phyloP scores from a whole-genome alignment of 1,284 basidiomycete species.

The Malassezia equina region DNA sequence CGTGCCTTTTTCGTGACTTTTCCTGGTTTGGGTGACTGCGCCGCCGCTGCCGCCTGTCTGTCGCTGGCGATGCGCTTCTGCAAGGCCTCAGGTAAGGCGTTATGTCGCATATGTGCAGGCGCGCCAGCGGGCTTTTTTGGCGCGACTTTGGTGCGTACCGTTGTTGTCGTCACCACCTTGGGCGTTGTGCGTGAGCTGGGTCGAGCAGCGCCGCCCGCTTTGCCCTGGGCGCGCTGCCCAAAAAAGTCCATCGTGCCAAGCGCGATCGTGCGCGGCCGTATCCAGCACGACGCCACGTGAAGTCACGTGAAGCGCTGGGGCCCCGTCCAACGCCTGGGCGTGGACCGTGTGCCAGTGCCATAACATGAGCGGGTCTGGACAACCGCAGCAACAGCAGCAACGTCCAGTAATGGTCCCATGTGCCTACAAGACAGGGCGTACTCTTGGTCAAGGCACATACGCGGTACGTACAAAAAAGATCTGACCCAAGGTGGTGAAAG shows the following conservation, averaged over 20 bases:
- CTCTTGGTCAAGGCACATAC: conserved; percentile 71
- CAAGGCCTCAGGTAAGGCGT: conserved; percentile 11
- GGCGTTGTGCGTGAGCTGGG: background rate
- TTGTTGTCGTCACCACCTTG: conserved; percentile 1
- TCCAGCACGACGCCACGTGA: background rate
- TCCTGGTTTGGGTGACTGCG: background rate
- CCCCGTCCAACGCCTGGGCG: background rate
- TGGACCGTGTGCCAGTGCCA: background rate
- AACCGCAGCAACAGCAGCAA: background rate
- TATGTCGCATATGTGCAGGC: background rate
- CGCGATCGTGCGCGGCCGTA: background rate
- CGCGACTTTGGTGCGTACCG: background rate
- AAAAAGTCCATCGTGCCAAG: conserved; percentile 15
- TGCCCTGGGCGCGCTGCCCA: conserved; percentile 3
- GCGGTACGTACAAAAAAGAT: conserved; percentile 48
- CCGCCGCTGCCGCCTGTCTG: background rate
- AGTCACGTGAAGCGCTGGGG: background rate
- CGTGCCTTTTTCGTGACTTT: background rate
- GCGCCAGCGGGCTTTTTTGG: background rate
- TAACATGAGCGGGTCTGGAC: background rate
- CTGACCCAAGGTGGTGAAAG: conserved; percentile 61
- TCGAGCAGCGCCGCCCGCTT: background rate
- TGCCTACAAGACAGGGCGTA: conserved; percentile 47
- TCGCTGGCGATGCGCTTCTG: conserved; percentile 7
- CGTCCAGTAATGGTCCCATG: conserved; percentile 40